Evolutionary conservation across 2,329 filamentous ascomycete genomes (phyloP).

Genomic region (Rhinocladiella mackenziei): DNA sequence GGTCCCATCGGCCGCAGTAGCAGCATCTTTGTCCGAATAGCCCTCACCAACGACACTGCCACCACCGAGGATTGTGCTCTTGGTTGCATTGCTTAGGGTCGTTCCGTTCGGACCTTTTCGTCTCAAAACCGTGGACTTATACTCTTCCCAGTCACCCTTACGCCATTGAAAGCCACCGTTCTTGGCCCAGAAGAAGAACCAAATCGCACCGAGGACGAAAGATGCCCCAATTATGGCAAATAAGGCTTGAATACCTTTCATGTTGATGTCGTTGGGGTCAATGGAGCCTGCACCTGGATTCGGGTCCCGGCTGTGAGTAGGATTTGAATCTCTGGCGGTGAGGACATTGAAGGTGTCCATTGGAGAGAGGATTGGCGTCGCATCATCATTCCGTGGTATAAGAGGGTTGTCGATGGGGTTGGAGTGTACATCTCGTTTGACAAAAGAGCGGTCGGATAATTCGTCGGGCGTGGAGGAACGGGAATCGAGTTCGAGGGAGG

Average conservation of each 20-base stretch:
- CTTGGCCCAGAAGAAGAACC: conserved; percentile 99
- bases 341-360: conserved; percentile 33
- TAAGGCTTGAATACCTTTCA: conserved; percentile 69
- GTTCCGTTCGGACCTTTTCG: conserved; percentile 87
- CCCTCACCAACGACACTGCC: conserved; percentile 63
- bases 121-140: conserved; percentile 89
- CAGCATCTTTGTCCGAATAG: conserved; percentile 60
- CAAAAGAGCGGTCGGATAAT: conserved; percentile 6
- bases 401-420: conserved; percentile 12
- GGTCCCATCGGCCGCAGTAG: conserved; percentile 36
- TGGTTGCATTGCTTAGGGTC: conserved; percentile 75
- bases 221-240: conserved; percentile 78
- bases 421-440: conserved; percentile 9
- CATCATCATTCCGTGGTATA: conserved; percentile 17
- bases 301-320: conserved; percentile 28
- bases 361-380: conserved; percentile 23
- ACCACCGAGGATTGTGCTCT: conserved; percentile 78
- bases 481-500: conserved; percentile 29
- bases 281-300: conserved; percentile 36
- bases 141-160: conserved; percentile 92
- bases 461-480: conserved; percentile 14
- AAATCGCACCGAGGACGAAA: conserved; percentile 73
- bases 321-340: conserved; percentile 28
- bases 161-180: conserved; percentile 90
- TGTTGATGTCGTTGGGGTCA: conserved; percentile 43